Base-by-base conservation (phyloP, 371 early-diverging fungal species). In the Mortierella sp. region DNA sequence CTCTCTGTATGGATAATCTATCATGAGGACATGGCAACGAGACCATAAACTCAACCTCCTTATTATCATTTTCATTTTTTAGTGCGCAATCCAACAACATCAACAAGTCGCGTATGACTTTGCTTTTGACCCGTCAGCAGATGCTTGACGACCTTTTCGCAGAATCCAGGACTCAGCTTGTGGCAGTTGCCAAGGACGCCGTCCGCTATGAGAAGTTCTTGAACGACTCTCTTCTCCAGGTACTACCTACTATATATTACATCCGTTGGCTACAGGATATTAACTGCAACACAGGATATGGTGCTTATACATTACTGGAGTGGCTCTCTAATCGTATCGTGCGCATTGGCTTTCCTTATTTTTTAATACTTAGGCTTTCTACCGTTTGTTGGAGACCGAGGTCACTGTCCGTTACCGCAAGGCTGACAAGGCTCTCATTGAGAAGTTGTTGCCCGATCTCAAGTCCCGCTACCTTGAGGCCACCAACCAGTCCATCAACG, bases 21-120 rank as follows among this genome's bases (percentile, higher is more conserved):
- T 73, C 76, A 79, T 75, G 65, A 48, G 81, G 74, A 68, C 58
- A 28, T 11, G 50, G 31, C 54, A 72, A 52, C 45, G 48, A 47
- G 54, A 63, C 74, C 9, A 31, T 26, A 14, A 58, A 68, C 71
- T 73, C 19, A 26, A 31, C 75, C 54, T 55, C 73, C 60, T 55
- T 42, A 48, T 48, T 47, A 44, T 45, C 50, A 70, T 78, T 38
- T 55, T 47, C 54, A 31, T 68, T 42, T 55, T 45, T 26, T 88
- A 98, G 98, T 88, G 95, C 97, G 44, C 96, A 97, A 84, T 98
- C 99, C 55, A 98, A 97, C 88, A 94, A 95, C 79, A 94, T 96
- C 89, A 99, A 99, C 95, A 98, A 98, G 92, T 93, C 97, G 65
- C 96, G 98, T 80, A 92, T 99, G 72, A 90, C 93, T 74, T 92